Percentiles rank a stretch among this genome's conserved stretches.
These are phyloP conservation scores for Venturia aucupariae DNA, from an alignment of 2,329 filamentous ascomycete genomes.

Conservation along the genomic window DNA sequence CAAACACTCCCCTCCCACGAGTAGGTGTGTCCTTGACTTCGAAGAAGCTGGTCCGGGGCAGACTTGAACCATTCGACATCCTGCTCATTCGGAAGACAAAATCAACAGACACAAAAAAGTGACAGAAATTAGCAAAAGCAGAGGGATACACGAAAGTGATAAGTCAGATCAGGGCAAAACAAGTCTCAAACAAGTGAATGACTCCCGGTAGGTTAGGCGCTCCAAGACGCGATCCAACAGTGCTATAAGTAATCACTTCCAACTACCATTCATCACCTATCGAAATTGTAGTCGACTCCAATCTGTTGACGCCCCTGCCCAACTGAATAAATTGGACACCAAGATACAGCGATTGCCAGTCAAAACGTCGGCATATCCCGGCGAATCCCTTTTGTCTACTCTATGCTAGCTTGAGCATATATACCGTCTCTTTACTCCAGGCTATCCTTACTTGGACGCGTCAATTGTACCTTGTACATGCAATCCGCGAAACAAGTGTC, in stretches of 20 bases:
- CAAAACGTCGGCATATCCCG: no score
- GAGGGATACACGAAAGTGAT: background rate
- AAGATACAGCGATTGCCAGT: no score
- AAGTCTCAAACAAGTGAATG: background rate
- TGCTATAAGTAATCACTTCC: background rate
- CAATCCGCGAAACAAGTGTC: no score
- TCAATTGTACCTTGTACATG: no score
- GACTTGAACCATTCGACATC: background rate
- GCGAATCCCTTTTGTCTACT: no score
- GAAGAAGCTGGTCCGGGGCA: background rate
- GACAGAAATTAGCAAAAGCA: background rate
- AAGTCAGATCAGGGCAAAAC: background rate
- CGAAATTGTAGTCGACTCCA: no score
- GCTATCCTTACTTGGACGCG: no score
- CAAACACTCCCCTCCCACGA: constrained; percentile 38
- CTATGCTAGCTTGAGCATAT: no score
- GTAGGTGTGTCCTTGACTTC: constrained; percentile 25
- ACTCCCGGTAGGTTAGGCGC: background rate
- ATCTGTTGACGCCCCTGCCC: no score
- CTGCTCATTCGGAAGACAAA: background rate
- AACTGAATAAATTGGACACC: no score
- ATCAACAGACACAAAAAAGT: background rate
- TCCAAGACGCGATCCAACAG: background rate
- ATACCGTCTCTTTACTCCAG: no score
- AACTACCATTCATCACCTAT: background rate